Evolutionary conservation across 345 rosid species (phyloP).

Genomic region (Lepidium sativum): DNA sequence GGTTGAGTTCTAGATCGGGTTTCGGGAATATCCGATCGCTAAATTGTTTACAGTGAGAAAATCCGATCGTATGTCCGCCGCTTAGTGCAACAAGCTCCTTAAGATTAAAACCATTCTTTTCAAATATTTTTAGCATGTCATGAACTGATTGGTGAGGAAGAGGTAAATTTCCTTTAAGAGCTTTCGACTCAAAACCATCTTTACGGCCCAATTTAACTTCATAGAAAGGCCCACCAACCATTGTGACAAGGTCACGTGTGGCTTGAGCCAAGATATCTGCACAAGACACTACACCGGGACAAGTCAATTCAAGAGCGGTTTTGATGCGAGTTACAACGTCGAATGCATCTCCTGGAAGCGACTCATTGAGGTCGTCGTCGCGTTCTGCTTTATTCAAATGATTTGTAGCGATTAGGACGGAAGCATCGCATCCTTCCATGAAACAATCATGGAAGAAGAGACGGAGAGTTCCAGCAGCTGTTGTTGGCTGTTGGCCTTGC

Average conservation of each 20-base stretch:
- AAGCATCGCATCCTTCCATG: conserved; percentile 57
- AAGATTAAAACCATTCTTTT: conserved; percentile 26
- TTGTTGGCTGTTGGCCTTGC: conserved; percentile 32
- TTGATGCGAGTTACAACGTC: conserved; percentile 38
- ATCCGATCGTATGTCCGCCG: conserved; percentile 52
- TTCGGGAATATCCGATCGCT: conserved; percentile 21
- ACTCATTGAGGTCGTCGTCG: conserved; percentile 32
- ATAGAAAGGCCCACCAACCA: conserved; percentile 51
- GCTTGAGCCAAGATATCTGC: conserved; percentile 45
- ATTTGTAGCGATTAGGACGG: conserved; percentile 38
- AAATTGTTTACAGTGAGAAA: conserved; percentile 46
- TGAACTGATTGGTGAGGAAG: conserved; percentile 27
- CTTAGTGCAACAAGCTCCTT: conserved; percentile 44
- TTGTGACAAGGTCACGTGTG: conserved; percentile 48
- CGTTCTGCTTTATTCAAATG: conserved; percentile 44
- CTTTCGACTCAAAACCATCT: conserved; percentile 39
- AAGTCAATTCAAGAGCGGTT: conserved; percentile 39
- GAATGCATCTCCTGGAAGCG: conserved; percentile 46
- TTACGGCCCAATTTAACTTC: conserved; percentile 40
- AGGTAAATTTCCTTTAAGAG: conserved; percentile 31
- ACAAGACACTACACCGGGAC: conserved; percentile 53
- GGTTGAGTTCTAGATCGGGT: conserved; percentile 31
- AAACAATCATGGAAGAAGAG: conserved; percentile 52
- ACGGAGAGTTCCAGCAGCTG: conserved; percentile 49
- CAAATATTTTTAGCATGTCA: conserved; percentile 24